Base-by-base conservation (phyloP, 106 monocot genomes). In the Acorus gramineus region DNA sequence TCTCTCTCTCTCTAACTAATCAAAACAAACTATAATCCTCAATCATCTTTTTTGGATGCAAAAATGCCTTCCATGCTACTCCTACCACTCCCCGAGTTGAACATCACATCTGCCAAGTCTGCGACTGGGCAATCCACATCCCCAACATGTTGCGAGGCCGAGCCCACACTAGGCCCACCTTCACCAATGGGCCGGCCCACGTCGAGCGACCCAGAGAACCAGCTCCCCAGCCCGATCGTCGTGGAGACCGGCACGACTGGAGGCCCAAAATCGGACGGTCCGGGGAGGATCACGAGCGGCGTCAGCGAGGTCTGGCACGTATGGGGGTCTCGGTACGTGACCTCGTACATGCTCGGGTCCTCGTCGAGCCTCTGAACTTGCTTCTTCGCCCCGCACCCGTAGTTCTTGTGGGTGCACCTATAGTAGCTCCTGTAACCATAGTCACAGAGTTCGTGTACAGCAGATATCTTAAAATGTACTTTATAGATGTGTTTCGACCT, bases 301-400 rank as follows among this genome's bases (percentile, higher is more conserved):
- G 68, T 65, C 2, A 80, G 66, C 11, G 85, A 82, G 71, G 82
- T 80, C 14, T 72, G 73, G 71, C 88, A 88, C 6, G 64, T 79
- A 61, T 88, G 88, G 11, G 60, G 46, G 47, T 81, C 84, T 47
- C 70, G 68, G 78, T 85, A 89, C 43, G 58, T 78, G 62, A 85
- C 66, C 46, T 89, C 82, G 64, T 75, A 89, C 5, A 60, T 64
- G 65, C 66, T 72, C 0, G 85, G 85, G n/a, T 85, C 89, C 4
- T 80, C 72, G 74, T 89, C 85, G 2, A 85, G 82, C 47, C 77
- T 61, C 53, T 89, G 89, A 47, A 85, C 77, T 28, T 85, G 71
- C 64, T 85, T 89, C 78, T 85, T 89, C 4, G 89, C 89, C 63
- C 64, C 67, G 68, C 89, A 89, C 2, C 89, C 89, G 58, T 82